Conservation (phyloP, 1,284 basidiomycete genomes). For the Ustilago bromivora region DNA sequence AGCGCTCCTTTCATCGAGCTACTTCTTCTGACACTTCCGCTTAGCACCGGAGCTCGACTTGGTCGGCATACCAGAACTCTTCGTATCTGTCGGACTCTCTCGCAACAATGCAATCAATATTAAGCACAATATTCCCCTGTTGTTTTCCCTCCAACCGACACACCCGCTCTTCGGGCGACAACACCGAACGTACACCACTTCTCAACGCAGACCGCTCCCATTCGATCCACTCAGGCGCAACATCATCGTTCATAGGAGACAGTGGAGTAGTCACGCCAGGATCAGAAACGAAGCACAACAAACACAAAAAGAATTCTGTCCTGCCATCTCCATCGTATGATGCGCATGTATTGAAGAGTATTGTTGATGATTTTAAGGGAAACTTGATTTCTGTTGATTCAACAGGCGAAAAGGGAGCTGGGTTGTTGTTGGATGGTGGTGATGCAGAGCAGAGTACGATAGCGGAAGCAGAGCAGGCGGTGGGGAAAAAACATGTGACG, state of each 20-base stretch:
- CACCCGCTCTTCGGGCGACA: background rate
- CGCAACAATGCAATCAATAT: constrained; percentile 28
- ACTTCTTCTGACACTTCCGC: background rate
- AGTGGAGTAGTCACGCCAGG: constrained; percentile 7
- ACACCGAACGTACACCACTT: constrained; percentile 35
- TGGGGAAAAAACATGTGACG: constrained; percentile 14
- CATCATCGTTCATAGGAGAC: constrained; percentile 12
- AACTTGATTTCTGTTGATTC: constrained; percentile 29
- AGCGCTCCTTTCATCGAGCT: background rate
- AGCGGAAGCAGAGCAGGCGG: background rate
- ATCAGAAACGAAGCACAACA: constrained; percentile 11
- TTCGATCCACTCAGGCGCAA: background rate
- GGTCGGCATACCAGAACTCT: background rate
- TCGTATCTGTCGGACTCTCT: background rate
- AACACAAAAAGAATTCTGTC: constrained; percentile 23
- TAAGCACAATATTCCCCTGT: constrained; percentile 35
- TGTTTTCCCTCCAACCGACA: constrained; percentile 29
- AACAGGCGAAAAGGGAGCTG: constrained; percentile 9
- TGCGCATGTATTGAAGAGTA: constrained; percentile 15
- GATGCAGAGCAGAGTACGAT: background rate
- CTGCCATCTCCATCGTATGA: constrained; percentile 40
- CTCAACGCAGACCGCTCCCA: constrained; percentile 11
- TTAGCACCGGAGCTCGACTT: background rate
- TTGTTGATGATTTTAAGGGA: constrained; percentile 27
- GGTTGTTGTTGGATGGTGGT: background rate